Conservation (phyloP, 257 asterid species). For the Solanum piurae region DNA sequence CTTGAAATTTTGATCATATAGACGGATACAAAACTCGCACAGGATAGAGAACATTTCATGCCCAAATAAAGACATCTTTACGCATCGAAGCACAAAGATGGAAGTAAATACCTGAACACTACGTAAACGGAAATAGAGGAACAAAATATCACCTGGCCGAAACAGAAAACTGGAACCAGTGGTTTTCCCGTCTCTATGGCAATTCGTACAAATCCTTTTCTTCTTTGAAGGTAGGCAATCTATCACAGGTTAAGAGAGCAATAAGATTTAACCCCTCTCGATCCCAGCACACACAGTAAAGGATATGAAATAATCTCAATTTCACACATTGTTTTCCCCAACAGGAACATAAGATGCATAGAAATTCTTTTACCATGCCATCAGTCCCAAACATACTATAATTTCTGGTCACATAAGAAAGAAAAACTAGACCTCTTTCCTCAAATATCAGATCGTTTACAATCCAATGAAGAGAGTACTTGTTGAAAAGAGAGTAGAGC, state of each 20-base stretch:
- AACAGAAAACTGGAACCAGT: slow-evolving; percentile 95
- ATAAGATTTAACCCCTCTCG: background rate
- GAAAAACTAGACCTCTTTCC: background rate
- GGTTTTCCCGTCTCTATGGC: slow-evolving; percentile 90
- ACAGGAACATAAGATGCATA: background rate
- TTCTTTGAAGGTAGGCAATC: slow-evolving; percentile 53
- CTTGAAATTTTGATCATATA: background rate
- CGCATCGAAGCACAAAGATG: background rate
- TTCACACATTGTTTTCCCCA: background rate
- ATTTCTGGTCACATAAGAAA: background rate
- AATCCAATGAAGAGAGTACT: background rate
- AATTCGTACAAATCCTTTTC: slow-evolving; percentile 85
- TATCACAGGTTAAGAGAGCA: slow-evolving; percentile 9
- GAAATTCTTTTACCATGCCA: background rate
- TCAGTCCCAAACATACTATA: background rate
- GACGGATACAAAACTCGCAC: background rate
- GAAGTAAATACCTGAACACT: background rate
- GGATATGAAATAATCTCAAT: background rate
- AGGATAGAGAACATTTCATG: background rate
- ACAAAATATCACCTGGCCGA: slow-evolving; percentile 64
- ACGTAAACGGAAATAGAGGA: background rate
- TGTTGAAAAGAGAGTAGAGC: background rate
- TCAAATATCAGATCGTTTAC: background rate
- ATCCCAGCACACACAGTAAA: background rate
- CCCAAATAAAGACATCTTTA: background rate